Conservation (phyloP, 345 rosid genomes). For the Linum tenue region DNA sequence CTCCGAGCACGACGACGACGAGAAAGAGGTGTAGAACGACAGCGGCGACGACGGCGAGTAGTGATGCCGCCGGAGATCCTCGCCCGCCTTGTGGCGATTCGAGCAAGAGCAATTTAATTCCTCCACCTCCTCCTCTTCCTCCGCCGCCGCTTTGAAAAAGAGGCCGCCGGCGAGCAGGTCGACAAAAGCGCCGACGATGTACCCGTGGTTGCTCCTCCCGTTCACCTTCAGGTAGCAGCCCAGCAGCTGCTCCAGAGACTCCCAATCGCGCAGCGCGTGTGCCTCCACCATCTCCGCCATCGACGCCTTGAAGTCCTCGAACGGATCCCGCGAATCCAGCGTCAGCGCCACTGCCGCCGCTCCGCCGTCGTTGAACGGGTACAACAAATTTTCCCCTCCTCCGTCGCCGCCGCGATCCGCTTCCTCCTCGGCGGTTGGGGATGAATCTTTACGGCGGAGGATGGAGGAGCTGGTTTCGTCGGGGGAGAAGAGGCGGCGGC, state of each 20-base stretch:
- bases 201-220: constrained; percentile 26
- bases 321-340: constrained; percentile 26
- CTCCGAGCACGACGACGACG: neutral
- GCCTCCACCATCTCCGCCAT: constrained; percentile 35
- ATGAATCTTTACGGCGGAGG: neutral
- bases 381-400: neutral
- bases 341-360: constrained; percentile 7
- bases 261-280: constrained; percentile 21
- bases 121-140: constrained; percentile 8
- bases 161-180: constrained; percentile 15
- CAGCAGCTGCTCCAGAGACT: constrained; percentile 26
- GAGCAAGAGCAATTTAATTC: neutral
- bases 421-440: neutral
- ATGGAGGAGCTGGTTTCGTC: neutral
- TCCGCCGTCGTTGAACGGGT: neutral
- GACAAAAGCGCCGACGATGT: constrained; percentile 25
- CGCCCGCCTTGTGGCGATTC: neutral
- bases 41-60: constrained; percentile 1
- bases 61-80: neutral
- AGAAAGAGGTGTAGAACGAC: constrained; percentile 4
- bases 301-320: constrained; percentile 23
- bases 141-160: neutral
- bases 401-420: neutral
- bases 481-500: neutral
- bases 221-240: constrained; percentile 23